Conservation (phyloP, 2,329 filamentous ascomycete genomes). For the Calycina marina region DNA sequence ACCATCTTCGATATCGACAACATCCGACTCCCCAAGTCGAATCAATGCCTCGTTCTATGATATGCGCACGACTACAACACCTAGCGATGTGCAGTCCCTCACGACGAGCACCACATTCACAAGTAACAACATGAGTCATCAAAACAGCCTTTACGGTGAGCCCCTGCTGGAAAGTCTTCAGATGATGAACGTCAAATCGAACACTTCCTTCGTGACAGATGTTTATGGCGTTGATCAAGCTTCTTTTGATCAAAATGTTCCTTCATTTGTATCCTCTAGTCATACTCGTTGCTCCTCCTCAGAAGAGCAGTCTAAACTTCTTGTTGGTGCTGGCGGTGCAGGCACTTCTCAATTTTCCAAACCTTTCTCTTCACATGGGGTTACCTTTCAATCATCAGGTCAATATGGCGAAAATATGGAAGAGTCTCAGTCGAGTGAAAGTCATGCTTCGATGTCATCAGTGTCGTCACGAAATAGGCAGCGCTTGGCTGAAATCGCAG, state of each 20-base stretch:
- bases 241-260: slow-evolving; percentile 16
- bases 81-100: slow-evolving; percentile 16
- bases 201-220: slow-evolving; percentile 18
- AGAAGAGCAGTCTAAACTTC: slow-evolving; percentile 21
- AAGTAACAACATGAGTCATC: slow-evolving; percentile 22
- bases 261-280: slow-evolving; percentile 15
- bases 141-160: slow-evolving; percentile 21
- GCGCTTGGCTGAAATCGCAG: slow-evolving; percentile 18
- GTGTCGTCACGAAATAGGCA: slow-evolving; percentile 20
- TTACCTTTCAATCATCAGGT: slow-evolving; percentile 3
- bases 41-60: slow-evolving; percentile 11
- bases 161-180: slow-evolving; percentile 19
- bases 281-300: slow-evolving; percentile 18
- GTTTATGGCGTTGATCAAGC: slow-evolving; percentile 15
- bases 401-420: slow-evolving; percentile 20
- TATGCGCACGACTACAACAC: slow-evolving; percentile 18
- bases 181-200: slow-evolving; percentile 22
- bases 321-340: slow-evolving; percentile 21
- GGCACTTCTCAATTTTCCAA: slow-evolving; percentile 19
- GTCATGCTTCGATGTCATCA: slow-evolving; percentile 19
- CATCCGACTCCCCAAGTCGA: slow-evolving; percentile 7
- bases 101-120: slow-evolving; percentile 20
- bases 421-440: slow-evolving; percentile 21
- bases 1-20: slow-evolving; percentile 7
- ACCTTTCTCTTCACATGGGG: slow-evolving; percentile 14